Percentiles rank a stretch among this genome's conserved stretches.
phyloP scores from a whole-genome alignment of 768 basidiomycete species.

The Trametes meyenii region DNA sequence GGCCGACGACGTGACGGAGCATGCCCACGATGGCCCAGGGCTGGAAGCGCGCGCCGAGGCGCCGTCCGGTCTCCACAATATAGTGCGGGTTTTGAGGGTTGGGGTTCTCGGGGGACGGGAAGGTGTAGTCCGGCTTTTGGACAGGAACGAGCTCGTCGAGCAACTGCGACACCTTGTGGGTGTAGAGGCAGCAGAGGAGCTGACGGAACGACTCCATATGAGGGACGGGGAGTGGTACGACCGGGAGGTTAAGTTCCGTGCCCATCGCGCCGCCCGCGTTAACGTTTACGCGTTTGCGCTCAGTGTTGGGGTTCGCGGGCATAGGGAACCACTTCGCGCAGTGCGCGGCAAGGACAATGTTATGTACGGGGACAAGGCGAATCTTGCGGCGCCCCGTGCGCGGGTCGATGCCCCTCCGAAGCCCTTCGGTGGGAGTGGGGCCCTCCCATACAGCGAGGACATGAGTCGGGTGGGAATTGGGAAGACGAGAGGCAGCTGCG shows the following conservation, averaged over 20 bases:
- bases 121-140: conserved; percentile 36
- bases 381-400: conserved; percentile 37
- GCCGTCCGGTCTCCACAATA: conserved; percentile 26
- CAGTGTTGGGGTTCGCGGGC: conserved; percentile 35
- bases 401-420: conserved; percentile 22
- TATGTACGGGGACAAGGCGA: conserved; percentile 62
- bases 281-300: conserved; percentile 12
- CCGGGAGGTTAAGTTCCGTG: conserved; percentile 48
- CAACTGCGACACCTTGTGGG: conserved; percentile 59
- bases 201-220: conserved; percentile 69
- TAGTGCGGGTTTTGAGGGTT: conserved; percentile 28
- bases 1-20: conserved; percentile 54
- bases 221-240: conserved; percentile 71
- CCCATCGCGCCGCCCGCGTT: conserved; percentile 22
- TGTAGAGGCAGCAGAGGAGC: conserved; percentile 70
- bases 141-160: conserved; percentile 64
- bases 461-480: conserved; percentile 41
- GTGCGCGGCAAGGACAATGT: conserved; percentile 60
- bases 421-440: conserved; percentile 42
- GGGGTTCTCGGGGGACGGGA: conserved; percentile 21
- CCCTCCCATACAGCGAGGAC: conserved; percentile 49
- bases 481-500: conserved; percentile 27
- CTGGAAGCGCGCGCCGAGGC: conserved; percentile 31
- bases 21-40: conserved; percentile 51
- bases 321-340: conserved; percentile 60